These are phyloP conservation scores for Tuber indicum DNA, from an alignment of 495 filamentous ascomycete genomes.

Conservation along the genomic window DNA sequence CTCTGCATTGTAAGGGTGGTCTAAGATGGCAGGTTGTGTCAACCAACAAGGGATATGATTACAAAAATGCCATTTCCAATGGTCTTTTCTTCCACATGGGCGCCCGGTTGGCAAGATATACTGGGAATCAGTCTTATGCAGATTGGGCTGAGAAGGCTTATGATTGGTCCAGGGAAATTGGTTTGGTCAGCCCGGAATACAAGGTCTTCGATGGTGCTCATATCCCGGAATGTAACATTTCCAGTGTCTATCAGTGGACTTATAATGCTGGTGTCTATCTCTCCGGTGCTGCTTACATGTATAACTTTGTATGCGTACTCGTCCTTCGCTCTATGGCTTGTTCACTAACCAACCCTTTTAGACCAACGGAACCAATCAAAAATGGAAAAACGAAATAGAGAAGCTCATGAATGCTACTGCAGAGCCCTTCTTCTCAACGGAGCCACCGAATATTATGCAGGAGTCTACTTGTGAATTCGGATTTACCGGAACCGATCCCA, in stretches of 20 bases:
- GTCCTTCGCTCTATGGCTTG: conserved; percentile 44
- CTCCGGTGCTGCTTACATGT: conserved; percentile 65
- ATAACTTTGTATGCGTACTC: conserved; percentile 52
- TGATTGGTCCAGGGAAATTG: conserved; percentile 61
- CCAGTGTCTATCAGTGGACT: conserved; percentile 56
- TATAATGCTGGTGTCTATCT: conserved; percentile 62
- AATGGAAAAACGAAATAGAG: conserved; percentile 57
- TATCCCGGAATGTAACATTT: conserved; percentile 48
- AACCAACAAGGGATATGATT: conserved; percentile 70
- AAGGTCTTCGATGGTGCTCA: conserved; percentile 62
- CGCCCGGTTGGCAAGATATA: conserved; percentile 67
- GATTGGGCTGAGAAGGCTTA: conserved; percentile 68
- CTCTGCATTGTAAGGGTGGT: conserved; percentile 59
- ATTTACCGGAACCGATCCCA: conserved; percentile 43
- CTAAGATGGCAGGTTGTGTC: conserved; percentile 80
- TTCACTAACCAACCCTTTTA: conserved; percentile 33
- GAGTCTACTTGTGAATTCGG: conserved; percentile 59
- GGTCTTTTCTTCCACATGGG: conserved; percentile 75
- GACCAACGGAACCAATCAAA: conserved; percentile 51
- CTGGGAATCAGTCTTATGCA: conserved; percentile 68
- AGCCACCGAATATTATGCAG: conserved; percentile 52
- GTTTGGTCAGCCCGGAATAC: conserved; percentile 57
- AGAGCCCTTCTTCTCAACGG: conserved; percentile 53
- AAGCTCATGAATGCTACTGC: conserved; percentile 54
- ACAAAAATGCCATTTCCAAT: conserved; percentile 76